Evolutionary conservation across 345 rosid genomes (phyloP).

Genomic region (Murraya koenigii): DNA sequence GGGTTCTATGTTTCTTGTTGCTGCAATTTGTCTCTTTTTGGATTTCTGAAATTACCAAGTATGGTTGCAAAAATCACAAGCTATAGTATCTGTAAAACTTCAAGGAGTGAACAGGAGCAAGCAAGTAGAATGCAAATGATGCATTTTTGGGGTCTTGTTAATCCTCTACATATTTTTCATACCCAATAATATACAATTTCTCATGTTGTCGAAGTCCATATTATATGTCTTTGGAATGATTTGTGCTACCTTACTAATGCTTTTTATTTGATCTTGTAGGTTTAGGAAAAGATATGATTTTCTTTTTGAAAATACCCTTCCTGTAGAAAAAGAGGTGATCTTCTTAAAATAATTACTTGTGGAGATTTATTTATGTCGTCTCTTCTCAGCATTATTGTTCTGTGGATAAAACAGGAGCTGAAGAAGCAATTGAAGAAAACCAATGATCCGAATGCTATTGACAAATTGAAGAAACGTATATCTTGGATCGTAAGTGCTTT

Average conservation of each 20-base stretch:
- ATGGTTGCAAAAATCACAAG: neutral
- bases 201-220: neutral
- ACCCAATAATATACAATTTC: neutral
- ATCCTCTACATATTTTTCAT: neutral
- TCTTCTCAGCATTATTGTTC: neutral
- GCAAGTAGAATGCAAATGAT: neutral
- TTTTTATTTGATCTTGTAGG: constrained; percentile 31
- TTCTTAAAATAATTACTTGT: neutral
- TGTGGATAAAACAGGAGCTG: constrained; percentile 32
- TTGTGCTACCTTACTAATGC: neutral
- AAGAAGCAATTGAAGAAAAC: constrained; percentile 47
- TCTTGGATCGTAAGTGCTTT: constrained; percentile 61
- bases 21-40: neutral
- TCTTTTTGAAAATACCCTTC: constrained; percentile 62
- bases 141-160: neutral
- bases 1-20: neutral
- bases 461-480: constrained; percentile 39
- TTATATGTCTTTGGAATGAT: neutral
- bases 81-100: too few species aligned
- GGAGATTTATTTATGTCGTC: neutral
- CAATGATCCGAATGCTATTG: constrained; percentile 30
- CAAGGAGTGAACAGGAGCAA: neutral
- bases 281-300: constrained; percentile 77
- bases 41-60: neutral
- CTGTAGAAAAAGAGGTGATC: constrained; percentile 57